Evolutionary conservation across 352 stramenopile species (phyloP), one percentile per base, ranked within the genome.

Genomic region (Peronospora farinosa): DNA sequence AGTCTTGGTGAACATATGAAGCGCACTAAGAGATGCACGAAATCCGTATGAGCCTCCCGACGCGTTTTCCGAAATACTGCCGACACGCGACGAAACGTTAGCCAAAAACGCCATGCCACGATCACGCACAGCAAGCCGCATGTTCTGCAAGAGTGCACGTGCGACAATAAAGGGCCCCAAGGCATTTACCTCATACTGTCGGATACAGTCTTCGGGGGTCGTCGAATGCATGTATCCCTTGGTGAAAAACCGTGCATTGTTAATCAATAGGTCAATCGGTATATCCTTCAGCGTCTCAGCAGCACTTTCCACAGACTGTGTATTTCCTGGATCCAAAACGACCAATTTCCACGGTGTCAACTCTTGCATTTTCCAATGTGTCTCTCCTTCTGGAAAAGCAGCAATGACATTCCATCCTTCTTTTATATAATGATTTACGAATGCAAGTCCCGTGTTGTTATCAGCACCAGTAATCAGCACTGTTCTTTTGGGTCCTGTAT

Each of bases 1-100:
- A 12, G 61, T 72, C 60, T 78, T 87, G 17, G 60, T 74, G 52
- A 86, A 65, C 56, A 84, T 88, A 61, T 94, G 86, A 25, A 91
- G 66, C 17, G 83, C 79, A 10, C 72, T 69, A 56, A 92, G 90
- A 43, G 77, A 91, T 21, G 85, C 67, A 27, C 80, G 78, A 55
- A 91, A 92, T 9, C 69, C 79, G 48, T 91, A 92, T 32, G 63
- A 67, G 8, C 78, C 76, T 41, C 82, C 82, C 0, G 47, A 62
- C 30, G 31, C 9, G 44, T 72, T 72, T 32, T 67, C 57, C 25
- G 50, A 51, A 52, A 87, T 75, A 39, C 72, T 79, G 7, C 71
- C 76, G 38, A 84, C 69, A 36, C 64, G 48, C 11, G 77, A 81
- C 19, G 67, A 72, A 10, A 88, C 48, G 32, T 88, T 74, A 13